A percentile compares a stretch with the other conserved stretches of the same genome.
Evolutionary conservation across 805 yeast genomes (phyloP).

Genomic region (Suhomyces emberorum): DNA sequence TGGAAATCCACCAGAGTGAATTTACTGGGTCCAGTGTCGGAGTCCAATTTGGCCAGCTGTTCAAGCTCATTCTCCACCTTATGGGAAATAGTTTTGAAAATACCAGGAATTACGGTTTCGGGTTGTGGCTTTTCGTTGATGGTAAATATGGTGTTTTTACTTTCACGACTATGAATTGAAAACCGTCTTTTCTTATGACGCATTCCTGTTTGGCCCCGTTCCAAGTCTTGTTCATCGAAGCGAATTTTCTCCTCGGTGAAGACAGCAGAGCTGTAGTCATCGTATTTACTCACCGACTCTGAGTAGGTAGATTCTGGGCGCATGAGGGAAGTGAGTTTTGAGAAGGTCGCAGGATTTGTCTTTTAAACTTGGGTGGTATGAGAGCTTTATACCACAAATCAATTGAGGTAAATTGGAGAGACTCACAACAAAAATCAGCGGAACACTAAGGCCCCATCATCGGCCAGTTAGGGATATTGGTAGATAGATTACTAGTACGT

Average conservation of each 20-base stretch:
- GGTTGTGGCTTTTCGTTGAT: constrained; percentile 20
- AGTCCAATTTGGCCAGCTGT: constrained; percentile 10
- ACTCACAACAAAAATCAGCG: no score
- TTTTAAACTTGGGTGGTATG: no score
- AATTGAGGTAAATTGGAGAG: no score
- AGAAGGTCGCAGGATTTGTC: no score
- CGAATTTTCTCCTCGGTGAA: constrained; percentile 4
- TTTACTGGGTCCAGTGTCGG: constrained; percentile 14
- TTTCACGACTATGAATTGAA: constrained; percentile 7
- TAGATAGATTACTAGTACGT: no score
- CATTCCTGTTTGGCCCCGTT: neutral
- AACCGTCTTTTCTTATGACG: constrained; percentile 3
- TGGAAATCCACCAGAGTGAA: constrained; percentile 32
- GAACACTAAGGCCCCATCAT: no score
- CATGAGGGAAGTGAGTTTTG: no score
- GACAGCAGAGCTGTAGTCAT: constrained; percentile 5
- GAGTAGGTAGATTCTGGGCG: constrained; percentile 3
- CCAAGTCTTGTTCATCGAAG: constrained; percentile 4
- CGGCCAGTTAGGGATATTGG: no score
- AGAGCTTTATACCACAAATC: no score
- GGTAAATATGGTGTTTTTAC: constrained; percentile 2
- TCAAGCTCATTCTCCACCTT: constrained; percentile 24
- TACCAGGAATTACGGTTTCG: constrained; percentile 30
- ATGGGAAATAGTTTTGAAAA: constrained; percentile 38
- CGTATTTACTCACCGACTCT: constrained; percentile 4